Base-by-base conservation (phyloP, 129 eudicot genomes). In the Pulicaria dysenterica region DNA sequence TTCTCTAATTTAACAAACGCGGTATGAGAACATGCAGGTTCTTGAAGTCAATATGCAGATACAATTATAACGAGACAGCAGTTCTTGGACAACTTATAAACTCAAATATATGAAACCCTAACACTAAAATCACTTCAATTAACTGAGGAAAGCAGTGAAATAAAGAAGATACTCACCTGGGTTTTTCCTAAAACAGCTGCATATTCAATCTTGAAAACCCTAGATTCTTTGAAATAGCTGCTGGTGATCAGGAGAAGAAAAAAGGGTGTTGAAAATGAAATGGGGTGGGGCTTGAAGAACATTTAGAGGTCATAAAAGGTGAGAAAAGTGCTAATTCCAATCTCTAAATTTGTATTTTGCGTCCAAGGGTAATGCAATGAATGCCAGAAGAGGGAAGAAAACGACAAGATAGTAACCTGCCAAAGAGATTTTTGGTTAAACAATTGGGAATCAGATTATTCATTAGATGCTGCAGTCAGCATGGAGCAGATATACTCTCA, bases 221-320 rank as follows among this genome's bases (percentile, higher is more conserved):
- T 83, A 70, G 70, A 75, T 56, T 75, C 79, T 42, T 49, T 56
- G 8, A 36, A 59, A 55, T 48, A 78, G 79, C 55, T 64, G 78
- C 15, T 73, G 67, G 60, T 66, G 83, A 59, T 65, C 55, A 69
- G 15, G 45, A 65, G 69, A 63, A 53, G 82, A 61, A 72, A 57
- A 58, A 44, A 58, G 83, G 74, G 77, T 51, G 75, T 63, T 72
- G 83, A 77, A 77, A 77, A 73, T 78, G 83, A 83, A 78, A 73
- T 61, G 54, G 66, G 76, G 76, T 73, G 81, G 84, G 87, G 79
- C 69, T 71, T 75, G 34, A 57, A 19, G 71, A 24, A 55, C 74
- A 53, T 61, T 56, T 54, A 68, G 67, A 56, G 79, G 72, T 36
- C 46, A 65, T 60, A 56, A 55, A 55, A 56, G 54, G 49, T 50